Base-by-base conservation (phyloP, 139 green algal genomes). In the Mesotaenium endlicherianum region DNA sequence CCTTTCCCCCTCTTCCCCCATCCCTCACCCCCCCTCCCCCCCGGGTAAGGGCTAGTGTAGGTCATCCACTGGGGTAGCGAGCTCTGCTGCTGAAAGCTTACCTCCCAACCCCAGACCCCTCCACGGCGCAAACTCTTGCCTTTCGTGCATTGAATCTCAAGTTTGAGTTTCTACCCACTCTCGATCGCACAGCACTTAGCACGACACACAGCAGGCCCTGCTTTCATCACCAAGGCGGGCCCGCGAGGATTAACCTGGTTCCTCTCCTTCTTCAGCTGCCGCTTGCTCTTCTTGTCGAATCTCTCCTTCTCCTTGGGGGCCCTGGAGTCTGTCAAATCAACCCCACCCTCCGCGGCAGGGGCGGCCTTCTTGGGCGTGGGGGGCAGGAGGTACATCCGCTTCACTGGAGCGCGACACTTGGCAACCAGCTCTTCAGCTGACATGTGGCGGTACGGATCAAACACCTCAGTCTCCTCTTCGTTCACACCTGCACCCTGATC, bases 381-480 rank as follows among this genome's bases (percentile, higher is more conserved):
- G 64, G 38, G 38, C 40, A 14, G 38, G 3, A 82, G 17, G 59
- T 81, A 82, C 59, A 71, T 34, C 26, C 59, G 41, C 43, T 82
- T 82, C 75, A 82, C 60, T 4, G 75, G 75, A 16, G 75, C 75
- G 5, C 60, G 75, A 17, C 47, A 30, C 40, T 79, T 77, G 14
- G 14, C 75, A 77, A 82, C 59, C 55, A 82, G 60, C 57, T 82
- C 75, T 5, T 69, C 70, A 6, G 70, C 39, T 34, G 70, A 79
- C 8, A 79, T n/a, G n/a, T n/a, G n/a, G n/a, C n/a, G n/a, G n/a
- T n/a, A n/a, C n/a, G n/a, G n/a, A n/a, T n/a, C n/a, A n/a, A n/a
- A n/a, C n/a, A n/a, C n/a, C n/a, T n/a, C n/a, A n/a, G n/a, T n/a
- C n/a, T n/a, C n/a, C n/a, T n/a, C n/a, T n/a, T n/a, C n/a, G n/a